Evolutionary conservation across 352 stramenopile species (phyloP), one percentile per base, ranked within the genome.

Genomic region (Pelagophyceae sp.): DNA sequence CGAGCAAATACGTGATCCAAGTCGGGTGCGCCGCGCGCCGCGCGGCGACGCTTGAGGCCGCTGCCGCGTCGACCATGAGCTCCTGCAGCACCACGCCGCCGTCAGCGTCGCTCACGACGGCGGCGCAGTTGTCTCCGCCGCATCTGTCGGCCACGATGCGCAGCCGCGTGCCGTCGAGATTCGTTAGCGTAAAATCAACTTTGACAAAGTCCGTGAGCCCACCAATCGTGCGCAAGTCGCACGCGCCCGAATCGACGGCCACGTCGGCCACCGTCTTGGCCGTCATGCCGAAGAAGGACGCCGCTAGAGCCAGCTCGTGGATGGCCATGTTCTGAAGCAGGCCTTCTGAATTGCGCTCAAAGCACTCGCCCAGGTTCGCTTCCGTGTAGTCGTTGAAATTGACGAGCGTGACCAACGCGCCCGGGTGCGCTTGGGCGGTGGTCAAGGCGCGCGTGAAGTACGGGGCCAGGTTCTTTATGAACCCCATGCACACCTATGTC

Each of bases 1-100:
- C 78, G 54, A 86, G 88, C 63, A 91, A 89, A 76, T 91, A 90
- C 15, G 85, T 82, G 84, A 89, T 86, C 2, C 82, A 83, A 69
- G 82, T 82, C 38, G 82, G 79, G 79, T 86, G 82, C 61, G 78
- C 82, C 31, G 72, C 79, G 33, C 81, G 65, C 33, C 82, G 70
- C n/a, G 76, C 58, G 35, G 78, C 71, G 35, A 87, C 82, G 38
- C 82, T 79, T 27, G 76, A 75, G 29, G 79, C 54, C 23, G 82
- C 81, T 29, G 83, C 81, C 0, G 82, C 77, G 81, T 86, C 83
- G 32, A 85, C 84, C 77, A 88, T 87, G 20, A 72, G 79, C 77
- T 81, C 83, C 31, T 79, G 75, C 72, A 80, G 79, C 27, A 88
- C 32, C 63, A 87, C 82, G 6, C 81, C 79, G 20, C 85, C 85